Conservation (phyloP, 495 filamentous ascomycete genomes). For the Penicillium roqueforti region DNA sequence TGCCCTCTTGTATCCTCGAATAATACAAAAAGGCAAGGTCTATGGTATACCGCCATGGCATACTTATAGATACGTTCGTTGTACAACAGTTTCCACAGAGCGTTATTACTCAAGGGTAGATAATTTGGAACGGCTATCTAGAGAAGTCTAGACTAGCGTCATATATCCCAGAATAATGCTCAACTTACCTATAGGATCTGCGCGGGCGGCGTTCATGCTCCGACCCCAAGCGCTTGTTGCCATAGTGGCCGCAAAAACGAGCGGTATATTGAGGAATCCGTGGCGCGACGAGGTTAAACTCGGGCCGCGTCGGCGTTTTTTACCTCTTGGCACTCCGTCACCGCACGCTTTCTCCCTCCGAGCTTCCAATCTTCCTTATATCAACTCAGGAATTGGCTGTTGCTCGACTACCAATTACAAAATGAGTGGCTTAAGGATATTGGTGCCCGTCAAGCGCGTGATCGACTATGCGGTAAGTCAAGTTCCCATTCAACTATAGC, state of each 20-base stretch:
- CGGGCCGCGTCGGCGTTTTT: conserved; percentile 40
- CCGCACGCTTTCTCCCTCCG: conserved; percentile 23
- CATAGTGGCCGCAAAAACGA: not conserved
- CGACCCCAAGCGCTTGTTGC: conserved; percentile 2
- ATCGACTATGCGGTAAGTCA: conserved; percentile 93
- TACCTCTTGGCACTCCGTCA: conserved; percentile 33
- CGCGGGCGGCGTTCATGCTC: not conserved
- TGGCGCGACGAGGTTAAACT: conserved; percentile 24
- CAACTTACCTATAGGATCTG: not conserved
- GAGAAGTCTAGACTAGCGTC: not conserved
- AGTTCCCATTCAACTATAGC: not conserved
- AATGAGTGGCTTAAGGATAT: conserved; percentile 80
- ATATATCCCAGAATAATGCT: not conserved
- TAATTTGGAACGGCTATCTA: not conserved
- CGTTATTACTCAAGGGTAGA: not conserved
- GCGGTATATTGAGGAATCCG: conserved; percentile 9
- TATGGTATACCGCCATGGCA: too few relatives aligned
- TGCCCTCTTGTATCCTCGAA: too few relatives aligned
- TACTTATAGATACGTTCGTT: too few relatives aligned
- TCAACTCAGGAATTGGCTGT: conserved; percentile 15
- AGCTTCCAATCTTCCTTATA: conserved; percentile 10
- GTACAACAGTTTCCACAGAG: too few relatives aligned
- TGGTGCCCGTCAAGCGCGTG: conserved; percentile 95
- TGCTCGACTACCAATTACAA: conserved; percentile 15
- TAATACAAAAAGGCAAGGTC: too few relatives aligned